These are phyloP conservation scores for Salvia miltiorrhiza DNA, from an alignment of 257 asterid species.

Conservation along the genomic window DNA sequence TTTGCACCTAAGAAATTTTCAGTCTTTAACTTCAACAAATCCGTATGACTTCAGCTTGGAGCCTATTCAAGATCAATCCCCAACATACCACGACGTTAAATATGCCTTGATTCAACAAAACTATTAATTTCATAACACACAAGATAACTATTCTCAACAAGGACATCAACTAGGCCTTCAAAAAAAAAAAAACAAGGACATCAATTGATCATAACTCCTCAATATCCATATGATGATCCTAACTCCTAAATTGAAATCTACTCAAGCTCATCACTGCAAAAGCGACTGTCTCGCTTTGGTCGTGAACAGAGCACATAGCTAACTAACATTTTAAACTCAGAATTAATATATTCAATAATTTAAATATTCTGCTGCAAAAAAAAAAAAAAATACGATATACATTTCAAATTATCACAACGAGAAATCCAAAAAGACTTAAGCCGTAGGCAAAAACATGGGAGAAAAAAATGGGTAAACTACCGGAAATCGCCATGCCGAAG, in stretches of 20 bases:
- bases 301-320: neutral
- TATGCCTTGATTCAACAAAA: neutral
- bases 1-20: neutral
- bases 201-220: neutral
- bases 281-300: neutral
- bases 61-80: neutral
- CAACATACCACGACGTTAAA: neutral
- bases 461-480: slow-evolving; percentile 23
- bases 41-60: neutral
- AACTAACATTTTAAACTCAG: neutral
- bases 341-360: neutral
- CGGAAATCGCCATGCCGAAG: slow-evolving; percentile 70
- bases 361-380: neutral
- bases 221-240: neutral
- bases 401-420: neutral
- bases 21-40: neutral
- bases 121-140: neutral
- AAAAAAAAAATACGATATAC: neutral
- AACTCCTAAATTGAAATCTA: neutral
- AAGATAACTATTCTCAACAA: neutral
- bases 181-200: too few species aligned
- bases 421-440: neutral
- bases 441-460: neutral
- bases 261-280: neutral
- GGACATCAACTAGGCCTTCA: too few species aligned